Conservation (phyloP, 1,284 basidiomycete genomes). For the Malassezia globosa region DNA sequence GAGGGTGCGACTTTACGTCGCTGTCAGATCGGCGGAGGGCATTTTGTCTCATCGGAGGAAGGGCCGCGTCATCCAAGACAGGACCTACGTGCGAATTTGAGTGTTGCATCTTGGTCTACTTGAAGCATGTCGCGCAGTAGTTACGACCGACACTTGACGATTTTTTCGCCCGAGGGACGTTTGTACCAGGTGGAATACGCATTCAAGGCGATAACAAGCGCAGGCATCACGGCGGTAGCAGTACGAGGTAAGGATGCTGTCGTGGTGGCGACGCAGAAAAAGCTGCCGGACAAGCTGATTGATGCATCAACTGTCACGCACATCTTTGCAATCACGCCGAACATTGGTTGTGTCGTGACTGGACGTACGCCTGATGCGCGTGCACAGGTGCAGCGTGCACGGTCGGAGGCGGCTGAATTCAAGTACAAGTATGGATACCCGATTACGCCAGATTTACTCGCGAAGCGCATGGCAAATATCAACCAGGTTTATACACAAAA, state of each 20-base stretch:
- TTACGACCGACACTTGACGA: constrained; percentile 46
- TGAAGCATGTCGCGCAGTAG: constrained; percentile 40
- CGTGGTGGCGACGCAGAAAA: constrained; percentile 94
- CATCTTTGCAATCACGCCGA: constrained; percentile 87
- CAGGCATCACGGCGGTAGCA: constrained; percentile 84
- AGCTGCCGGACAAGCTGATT: constrained; percentile 96
- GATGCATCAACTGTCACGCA: constrained; percentile 90
- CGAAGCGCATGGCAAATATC: constrained; percentile 89
- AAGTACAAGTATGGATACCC: constrained; percentile 92
- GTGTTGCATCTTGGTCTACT: neutral
- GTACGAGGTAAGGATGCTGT: constrained; percentile 86
- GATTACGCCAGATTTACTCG: constrained; percentile 87
- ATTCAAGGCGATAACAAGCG: constrained; percentile 96
- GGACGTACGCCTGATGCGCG: constrained; percentile 88
- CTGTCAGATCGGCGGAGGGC: neutral
- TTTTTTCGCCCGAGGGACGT: constrained; percentile 46
- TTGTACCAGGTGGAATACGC: constrained; percentile 59
- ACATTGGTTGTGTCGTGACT: constrained; percentile 95
- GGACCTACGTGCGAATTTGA: no score
- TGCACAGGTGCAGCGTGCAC: constrained; percentile 76
- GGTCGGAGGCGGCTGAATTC: constrained; percentile 83
- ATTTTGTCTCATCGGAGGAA: constrained; percentile 9
- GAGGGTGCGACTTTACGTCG: neutral
- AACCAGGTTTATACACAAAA: constrained; percentile 98
- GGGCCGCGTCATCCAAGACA: no score